Conservation (phyloP, 257 asterid genomes). For the Scutellaria baicalensis region DNA sequence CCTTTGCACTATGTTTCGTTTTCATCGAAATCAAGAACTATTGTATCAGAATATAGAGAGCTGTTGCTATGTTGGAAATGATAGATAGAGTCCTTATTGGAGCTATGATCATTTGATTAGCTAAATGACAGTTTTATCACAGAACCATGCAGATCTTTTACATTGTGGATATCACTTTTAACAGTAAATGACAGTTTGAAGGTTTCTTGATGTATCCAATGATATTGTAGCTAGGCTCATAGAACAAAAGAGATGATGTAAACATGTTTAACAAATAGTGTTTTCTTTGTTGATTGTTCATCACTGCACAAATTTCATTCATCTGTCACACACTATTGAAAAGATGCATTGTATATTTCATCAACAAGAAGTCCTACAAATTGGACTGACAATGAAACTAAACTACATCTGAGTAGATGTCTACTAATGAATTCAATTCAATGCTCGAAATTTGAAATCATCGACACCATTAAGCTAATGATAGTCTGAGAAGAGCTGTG, state of each 20-base stretch:
- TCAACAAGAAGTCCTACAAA: neutral
- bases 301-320: neutral
- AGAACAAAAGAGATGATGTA: neutral
- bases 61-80: neutral
- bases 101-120: neutral
- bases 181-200: neutral
- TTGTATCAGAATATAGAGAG: neutral
- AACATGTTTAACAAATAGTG: neutral
- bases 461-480: too few relatives aligned
- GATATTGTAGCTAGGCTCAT: neutral
- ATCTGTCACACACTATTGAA: neutral
- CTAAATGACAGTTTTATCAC: neutral
- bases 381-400: neutral
- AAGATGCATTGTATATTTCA: neutral
- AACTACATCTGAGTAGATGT: neutral
- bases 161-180: conserved; percentile 10
- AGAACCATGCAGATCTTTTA: neutral
- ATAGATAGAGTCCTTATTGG: neutral
- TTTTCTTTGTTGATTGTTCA: neutral
- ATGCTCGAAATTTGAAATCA: too few relatives aligned
- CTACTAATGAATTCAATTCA: too few relatives aligned
- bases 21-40: neutral
- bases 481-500: neutral
- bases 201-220: neutral
- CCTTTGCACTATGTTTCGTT: neutral